phyloP scores from a whole-genome alignment of 305 asterid species.

The Solanum hybrid region DNA sequence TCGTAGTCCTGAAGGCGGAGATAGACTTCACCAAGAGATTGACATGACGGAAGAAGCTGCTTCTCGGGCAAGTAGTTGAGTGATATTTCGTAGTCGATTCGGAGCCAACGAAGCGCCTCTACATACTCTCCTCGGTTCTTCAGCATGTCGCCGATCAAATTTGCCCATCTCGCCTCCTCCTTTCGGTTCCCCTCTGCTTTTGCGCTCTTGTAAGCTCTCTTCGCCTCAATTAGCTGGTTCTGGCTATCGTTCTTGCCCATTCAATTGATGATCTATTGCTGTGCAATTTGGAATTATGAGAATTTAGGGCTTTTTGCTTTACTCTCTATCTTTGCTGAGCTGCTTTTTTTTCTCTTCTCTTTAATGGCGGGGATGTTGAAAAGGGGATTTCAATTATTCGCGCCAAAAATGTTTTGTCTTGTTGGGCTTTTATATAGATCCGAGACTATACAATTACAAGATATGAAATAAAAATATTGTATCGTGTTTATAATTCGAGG shows the following conservation, averaged over 20 bases:
- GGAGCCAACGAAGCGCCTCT: slow-evolving; percentile 81
- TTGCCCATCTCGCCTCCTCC: slow-evolving; percentile 99
- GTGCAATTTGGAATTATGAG: not conserved
- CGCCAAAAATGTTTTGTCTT: not conserved
- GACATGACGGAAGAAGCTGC: slow-evolving; percentile 86
- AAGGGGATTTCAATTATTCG: not conserved
- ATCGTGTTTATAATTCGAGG: not conserved
- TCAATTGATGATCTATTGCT: not conserved
- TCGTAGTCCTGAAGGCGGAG: slow-evolving; percentile 56
- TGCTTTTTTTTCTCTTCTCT: not conserved
- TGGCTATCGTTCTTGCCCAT: slow-evolving; percentile 40
- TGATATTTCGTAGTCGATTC: slow-evolving; percentile 71
- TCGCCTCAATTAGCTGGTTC: slow-evolving; percentile 53
- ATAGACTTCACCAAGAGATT: slow-evolving; percentile 90
- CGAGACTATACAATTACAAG: not conserved
- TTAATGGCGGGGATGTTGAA: not conserved
- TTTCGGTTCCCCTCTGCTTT: slow-evolving; percentile 51
- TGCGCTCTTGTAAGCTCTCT: slow-evolving; percentile 49
- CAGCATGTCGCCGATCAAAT: slow-evolving; percentile 61
- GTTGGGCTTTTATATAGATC: not conserved
- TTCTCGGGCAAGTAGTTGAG: slow-evolving; percentile 42
- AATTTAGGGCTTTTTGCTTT: not conserved
- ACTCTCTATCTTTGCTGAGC: not conserved
- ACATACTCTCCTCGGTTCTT: slow-evolving; percentile 90
- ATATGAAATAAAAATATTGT: not conserved